A percentile compares a stretch with the other conserved stretches of the same genome.
Evolutionary conservation across 805 yeast genomes (phyloP).

Genomic region (Metschnikowia dekortorum): DNA sequence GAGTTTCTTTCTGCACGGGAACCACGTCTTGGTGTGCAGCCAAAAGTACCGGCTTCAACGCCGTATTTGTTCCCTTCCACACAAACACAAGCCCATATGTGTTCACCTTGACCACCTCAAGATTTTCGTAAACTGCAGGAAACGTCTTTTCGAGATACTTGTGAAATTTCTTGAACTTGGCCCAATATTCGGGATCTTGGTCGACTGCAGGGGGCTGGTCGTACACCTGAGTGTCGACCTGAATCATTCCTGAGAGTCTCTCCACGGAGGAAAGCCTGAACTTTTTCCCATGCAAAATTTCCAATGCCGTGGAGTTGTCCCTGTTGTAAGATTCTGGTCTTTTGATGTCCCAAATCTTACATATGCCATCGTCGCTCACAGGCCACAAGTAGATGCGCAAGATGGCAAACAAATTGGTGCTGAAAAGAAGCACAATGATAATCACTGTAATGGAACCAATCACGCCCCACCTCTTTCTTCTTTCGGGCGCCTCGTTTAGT

Average conservation of each 20-base stretch:
- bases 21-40: conserved; percentile 42
- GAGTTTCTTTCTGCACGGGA: conserved; percentile 36
- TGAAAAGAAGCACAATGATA: conserved; percentile 17
- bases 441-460: conserved; percentile 4
- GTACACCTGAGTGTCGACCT: conserved; percentile 17
- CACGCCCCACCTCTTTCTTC: conserved; percentile 10
- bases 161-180: conserved; percentile 24
- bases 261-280: conserved; percentile 10
- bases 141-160: conserved; percentile 27
- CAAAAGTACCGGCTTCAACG: conserved; percentile 33
- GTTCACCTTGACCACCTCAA: conserved; percentile 32
- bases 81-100: conserved; percentile 35
- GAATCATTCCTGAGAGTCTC: conserved; percentile 13
- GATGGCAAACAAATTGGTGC: conserved; percentile 19
- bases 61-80: conserved; percentile 30
- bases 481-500: conserved; percentile 10
- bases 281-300: conserved; percentile 10
- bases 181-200: conserved; percentile 17
- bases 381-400: conserved; percentile 18
- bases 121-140: conserved; percentile 30
- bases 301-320: conserved; percentile 28
- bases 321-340: conserved; percentile 23
- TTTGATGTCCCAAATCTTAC: conserved; percentile 13
- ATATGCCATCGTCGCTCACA: conserved; percentile 13
- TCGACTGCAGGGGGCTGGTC: conserved; percentile 17